Base-by-base conservation (phyloP, 768 basidiomycete species). In the Cystofilobasidium bisporidii region DNA sequence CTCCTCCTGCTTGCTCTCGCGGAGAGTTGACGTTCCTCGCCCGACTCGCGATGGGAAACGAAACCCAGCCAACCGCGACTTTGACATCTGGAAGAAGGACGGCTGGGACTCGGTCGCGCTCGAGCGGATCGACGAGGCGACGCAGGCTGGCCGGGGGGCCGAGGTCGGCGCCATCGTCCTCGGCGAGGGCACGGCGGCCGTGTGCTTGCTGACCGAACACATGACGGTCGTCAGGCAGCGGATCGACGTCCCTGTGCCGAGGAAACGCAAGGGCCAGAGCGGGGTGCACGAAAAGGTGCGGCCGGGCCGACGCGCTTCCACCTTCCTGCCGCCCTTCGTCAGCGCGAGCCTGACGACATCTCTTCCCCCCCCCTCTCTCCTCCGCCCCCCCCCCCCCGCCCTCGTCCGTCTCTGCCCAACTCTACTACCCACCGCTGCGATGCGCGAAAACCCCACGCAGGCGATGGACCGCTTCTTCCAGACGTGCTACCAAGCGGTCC, bases 81-180 rank as follows among this genome's bases (percentile, higher is more conserved):
- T 99, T 61, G 83, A 89, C 55, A 86, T 99, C 69, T 87, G 89
- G 76, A 99, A 96, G 69, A 72, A 55, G 77, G 87, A 63, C 43
- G 89, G 88, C 20, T 99, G 96, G 96, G 96, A 99, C 74, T 90
- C 88, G 67, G 79, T 99, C 61, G 87, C 92, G 1, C 76, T 87
- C 18, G 82, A 84, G 33, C 81, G 94, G 24, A 84, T 99, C 0
- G 81, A 88, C 61, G 96, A 98, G 70, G 84, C 91, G 26, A 92
- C 90, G 64, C 80, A 89, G 45, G 91, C 91, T n/a, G 96, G 94
- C 30, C 81, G 87, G 72, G 94, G 96, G 0, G 96, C 96, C 6
- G 96, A 99, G 73, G 87, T 99, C 5, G 96, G 89, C 18, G 96
- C 96, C 0, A 82, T 99, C 28, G 90, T 99, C 5, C 91, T 89